Base-by-base conservation (phyloP, 108 stramenopile genomes). In the Parietichytrium sp. region DNA sequence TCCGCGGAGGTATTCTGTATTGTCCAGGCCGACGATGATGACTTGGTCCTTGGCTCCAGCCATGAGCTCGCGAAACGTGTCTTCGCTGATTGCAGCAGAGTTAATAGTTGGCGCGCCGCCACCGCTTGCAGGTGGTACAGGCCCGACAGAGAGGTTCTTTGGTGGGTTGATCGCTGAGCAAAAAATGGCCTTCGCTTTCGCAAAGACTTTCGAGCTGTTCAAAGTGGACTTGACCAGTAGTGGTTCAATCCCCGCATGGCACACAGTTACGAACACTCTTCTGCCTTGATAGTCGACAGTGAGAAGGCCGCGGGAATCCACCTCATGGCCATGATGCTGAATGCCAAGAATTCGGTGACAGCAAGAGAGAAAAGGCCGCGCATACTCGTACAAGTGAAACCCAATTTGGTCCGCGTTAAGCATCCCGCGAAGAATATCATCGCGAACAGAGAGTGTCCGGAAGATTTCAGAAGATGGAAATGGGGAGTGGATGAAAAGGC, bases 261-360 rank as follows among this genome's bases (percentile, higher is more conserved):
- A 82, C 15, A 82, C 77, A 12, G 82, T 82, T 3, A 82, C 25
- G 36, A 80, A 16, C 27, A 82, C 82, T 0, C 29, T 15, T 3
- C 82, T 8, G 29, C 82, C 82, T 29, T 82, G 36, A 36, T 82
- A 78, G 45, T 79, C 36, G 26, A 82, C 29, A 1, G 82, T 33
- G 48, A 82, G 78, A 12, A 47, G 47, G 26, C 78, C 45, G 26
- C 49, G 45, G 47, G 47, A 48, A 25, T 92, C 94, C 80, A 92
- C 89, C 4, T 92, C 93, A 13, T 94, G 93, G 27, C 88, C 88
- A 8, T 93, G 86, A 87, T 95, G 92, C 4, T 93, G 95, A 61
- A 96, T 86, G 80, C 90, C 90, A 53, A 92, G 80, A 26, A 92
- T 51, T 16, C 91, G 80, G 49, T 83, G 83, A 78, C 88, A 89